These are phyloP conservation scores for Elsinoe batatas DNA, from an alignment of 2,329 filamentous ascomycete species.

Conservation along the genomic window DNA sequence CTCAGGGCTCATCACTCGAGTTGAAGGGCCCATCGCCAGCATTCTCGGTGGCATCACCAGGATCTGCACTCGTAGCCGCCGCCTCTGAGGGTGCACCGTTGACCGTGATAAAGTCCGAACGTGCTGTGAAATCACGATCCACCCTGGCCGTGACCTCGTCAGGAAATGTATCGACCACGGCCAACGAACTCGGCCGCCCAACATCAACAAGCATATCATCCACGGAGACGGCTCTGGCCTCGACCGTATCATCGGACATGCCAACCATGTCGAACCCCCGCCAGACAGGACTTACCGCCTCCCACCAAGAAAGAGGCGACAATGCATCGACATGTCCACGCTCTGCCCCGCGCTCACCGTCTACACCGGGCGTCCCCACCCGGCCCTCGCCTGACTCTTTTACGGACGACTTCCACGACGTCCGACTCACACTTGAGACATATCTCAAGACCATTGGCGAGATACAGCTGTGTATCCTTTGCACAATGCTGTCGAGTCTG, in stretches of 20 bases:
- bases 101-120: too few species aligned
- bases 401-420: background rate
- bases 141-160: background rate
- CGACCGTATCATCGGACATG: too few species aligned
- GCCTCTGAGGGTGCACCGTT: background rate
- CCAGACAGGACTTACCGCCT: background rate
- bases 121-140: too few species aligned
- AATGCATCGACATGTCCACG: background rate
- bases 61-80: background rate
- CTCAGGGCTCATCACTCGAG: background rate
- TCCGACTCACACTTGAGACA: background rate
- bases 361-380: background rate
- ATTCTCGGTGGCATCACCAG: background rate
- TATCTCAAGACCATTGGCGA: background rate
- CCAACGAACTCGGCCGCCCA: too few species aligned
- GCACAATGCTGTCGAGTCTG: background rate
- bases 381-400: background rate
- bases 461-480: conserved; percentile 1
- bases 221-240: too few species aligned
- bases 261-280: too few species aligned
- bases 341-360: background rate
- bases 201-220: background rate
- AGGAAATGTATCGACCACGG: background rate
- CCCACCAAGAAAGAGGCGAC: background rate
- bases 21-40: background rate